These are phyloP conservation scores for Ascochyta rabiei DNA, from an alignment of 2,329 filamentous ascomycete genomes.

Conservation along the genomic window DNA sequence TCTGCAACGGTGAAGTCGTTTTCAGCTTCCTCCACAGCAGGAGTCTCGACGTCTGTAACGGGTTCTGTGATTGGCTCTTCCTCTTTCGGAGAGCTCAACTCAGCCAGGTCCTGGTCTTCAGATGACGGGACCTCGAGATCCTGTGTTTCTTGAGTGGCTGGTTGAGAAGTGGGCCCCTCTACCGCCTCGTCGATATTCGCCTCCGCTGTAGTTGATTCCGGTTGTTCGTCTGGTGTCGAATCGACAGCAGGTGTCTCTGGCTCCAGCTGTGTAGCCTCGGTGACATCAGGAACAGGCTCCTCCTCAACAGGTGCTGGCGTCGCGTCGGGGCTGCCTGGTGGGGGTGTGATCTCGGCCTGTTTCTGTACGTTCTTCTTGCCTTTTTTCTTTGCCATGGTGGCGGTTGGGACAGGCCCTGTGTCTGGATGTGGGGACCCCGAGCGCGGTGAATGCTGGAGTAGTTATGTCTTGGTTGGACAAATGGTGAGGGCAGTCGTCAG, in stretches of 20 bases:
- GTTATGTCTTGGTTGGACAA: conserved; percentile 35
- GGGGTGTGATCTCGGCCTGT: conserved; percentile 34
- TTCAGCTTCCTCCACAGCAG: background rate
- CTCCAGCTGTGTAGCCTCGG: conserved; percentile 25
- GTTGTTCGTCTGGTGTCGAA: conserved; percentile 21
- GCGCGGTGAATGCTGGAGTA: conserved; percentile 16
- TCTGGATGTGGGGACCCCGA: conserved; percentile 21
- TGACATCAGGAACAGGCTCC: conserved; percentile 26
- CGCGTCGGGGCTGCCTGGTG: conserved; percentile 34
- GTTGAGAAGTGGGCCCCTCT: conserved; percentile 27
- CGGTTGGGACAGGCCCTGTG: conserved; percentile 30
- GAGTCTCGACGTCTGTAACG: background rate
- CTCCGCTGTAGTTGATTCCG: conserved; percentile 25
- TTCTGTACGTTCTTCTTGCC: conserved; percentile 38
- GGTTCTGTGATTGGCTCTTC: conserved; percentile 11
- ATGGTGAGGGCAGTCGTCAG: conserved; percentile 19
- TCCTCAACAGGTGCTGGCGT: conserved; percentile 23
- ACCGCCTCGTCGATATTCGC: conserved; percentile 25
- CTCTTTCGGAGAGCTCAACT: conserved; percentile 9
- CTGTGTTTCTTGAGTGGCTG: conserved; percentile 14
- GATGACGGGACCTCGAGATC: conserved; percentile 10
- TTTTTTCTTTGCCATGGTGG: conserved; percentile 44
- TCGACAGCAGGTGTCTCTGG: conserved; percentile 27
- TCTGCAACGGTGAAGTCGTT: background rate
- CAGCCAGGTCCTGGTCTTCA: conserved; percentile 11